Evolutionary conservation across 2,329 filamentous ascomycete genomes (phyloP), one percentile per base, ranked within the genome.

Genomic region (Passalora sequoiae): DNA sequence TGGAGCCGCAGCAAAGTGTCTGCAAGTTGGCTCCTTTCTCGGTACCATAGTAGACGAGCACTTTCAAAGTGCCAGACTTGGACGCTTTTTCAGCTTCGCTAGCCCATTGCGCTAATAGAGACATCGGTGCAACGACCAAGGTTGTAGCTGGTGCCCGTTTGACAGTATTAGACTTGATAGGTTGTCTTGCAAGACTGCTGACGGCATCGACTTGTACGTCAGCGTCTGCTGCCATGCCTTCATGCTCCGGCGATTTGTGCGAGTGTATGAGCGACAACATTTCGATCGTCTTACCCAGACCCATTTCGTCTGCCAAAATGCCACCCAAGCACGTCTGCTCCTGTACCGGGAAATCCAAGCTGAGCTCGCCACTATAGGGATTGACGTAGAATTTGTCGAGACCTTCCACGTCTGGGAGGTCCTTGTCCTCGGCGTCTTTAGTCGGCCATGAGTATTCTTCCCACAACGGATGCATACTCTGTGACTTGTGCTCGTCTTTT

Each of bases 281-380:
- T 61, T 98, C 91, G 40, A 98, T 97, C 0, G 92, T 98, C 70
- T 98, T 98, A 24, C 92, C 92, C 2, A 98, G 73, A 35, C 92
- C 92, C 92, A 98, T 98, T 66, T 97, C 86, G 59, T 98, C 92
- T 6, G 92, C 92, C 30, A 98, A 71, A 44, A 98, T 86, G 4
- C 92, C 92, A 32, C 92, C 92, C 0, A 95, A 72, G 55, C 92
- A 98, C 61, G 94, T 87, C 60, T 97, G 92, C 58, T 97, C 88
- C 61, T 98, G 92, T 2, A 81, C 78, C 1, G 92, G 92, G 54
- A 98, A 98, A 4, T 94, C 81, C 0, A 97, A 71, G 2, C 89
- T 94, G 40, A 98, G 70, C 55, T 97, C 91, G 6, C 92, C 92
- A 5, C 89, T 96, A 64, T 98, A 98, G 0, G 91, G 91, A 57